Evolutionary conservation across 805 yeast genomes (phyloP).

Genomic region (Metschnikowia borealis): DNA sequence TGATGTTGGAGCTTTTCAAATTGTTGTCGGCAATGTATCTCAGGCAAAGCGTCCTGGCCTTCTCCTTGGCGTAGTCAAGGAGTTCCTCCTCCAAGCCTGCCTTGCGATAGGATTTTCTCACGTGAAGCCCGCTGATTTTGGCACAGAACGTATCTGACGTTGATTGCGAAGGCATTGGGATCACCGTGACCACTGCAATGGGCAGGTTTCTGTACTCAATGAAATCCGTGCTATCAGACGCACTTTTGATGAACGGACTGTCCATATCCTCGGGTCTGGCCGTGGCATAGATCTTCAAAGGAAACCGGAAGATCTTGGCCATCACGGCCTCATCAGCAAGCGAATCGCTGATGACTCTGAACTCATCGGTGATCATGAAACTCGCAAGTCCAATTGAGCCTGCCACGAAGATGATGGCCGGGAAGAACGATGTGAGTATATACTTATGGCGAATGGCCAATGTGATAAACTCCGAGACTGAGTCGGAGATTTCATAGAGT

Average conservation of each 20-base stretch:
- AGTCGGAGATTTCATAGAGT: conserved; percentile 28
- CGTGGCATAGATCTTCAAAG: conserved; percentile 46
- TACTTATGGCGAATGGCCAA: conserved; percentile 21
- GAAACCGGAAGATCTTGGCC: conserved; percentile 45
- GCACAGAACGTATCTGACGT: conserved; percentile 42
- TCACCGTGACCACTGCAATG: conserved; percentile 56
- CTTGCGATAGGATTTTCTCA: conserved; percentile 62
- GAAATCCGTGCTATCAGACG: conserved; percentile 47
- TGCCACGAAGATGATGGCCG: conserved; percentile 37
- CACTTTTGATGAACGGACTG: conserved; percentile 28
- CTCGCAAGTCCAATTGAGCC: conserved; percentile 38
- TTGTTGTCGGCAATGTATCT: conserved; percentile 21
- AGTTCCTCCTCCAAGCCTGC: conserved; percentile 64
- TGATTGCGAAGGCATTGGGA: conserved; percentile 36
- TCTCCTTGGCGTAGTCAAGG: conserved; percentile 54
- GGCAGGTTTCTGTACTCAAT: conserved; percentile 67
- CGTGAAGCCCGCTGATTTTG: conserved; percentile 54
- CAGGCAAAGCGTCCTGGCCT: conserved; percentile 40
- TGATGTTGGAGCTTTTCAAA: conserved; percentile 22
- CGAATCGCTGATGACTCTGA: conserved; percentile 35
- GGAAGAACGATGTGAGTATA: conserved; percentile 25
- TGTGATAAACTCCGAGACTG: conserved; percentile 25
- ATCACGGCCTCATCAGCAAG: conserved; percentile 23
- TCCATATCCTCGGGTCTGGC: conserved; percentile 19
- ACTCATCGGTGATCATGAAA: conserved; percentile 43